A percentile compares a stretch with the other conserved stretches of the same genome.
Conservation (phyloP, 129 eudicot genomes). For the Rutidosis leptorrhynchoides region DNA sequence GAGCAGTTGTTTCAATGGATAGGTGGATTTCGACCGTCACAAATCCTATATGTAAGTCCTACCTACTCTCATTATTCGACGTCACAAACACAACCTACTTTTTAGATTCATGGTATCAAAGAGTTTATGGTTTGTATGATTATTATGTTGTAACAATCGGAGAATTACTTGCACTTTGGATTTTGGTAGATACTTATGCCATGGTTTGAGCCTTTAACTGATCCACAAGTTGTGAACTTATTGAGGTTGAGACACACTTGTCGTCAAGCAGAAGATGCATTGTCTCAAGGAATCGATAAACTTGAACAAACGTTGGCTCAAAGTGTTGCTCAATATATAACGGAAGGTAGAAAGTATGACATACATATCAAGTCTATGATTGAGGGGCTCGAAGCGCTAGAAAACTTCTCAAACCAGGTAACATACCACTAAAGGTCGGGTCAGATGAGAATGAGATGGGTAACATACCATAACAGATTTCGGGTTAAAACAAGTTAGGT, state of each 20-base stretch:
- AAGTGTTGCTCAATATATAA: slow-evolving; percentile 32
- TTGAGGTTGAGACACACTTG: slow-evolving; percentile 57
- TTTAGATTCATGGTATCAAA: neutral
- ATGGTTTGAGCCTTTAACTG: slow-evolving; percentile 51
- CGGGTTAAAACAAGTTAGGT: no score
- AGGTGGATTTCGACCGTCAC: slow-evolving; percentile 85
- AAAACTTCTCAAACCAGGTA: slow-evolving; percentile 73
- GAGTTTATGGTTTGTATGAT: no score
- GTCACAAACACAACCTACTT: neutral
- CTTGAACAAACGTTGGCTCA: slow-evolving; percentile 72
- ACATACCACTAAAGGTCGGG: neutral
- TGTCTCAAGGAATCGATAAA: slow-evolving; percentile 78
- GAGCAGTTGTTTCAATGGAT: slow-evolving; percentile 85
- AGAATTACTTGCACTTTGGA: neutral
- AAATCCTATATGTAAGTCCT: slow-evolving; percentile 56
- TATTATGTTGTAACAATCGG: neutral
- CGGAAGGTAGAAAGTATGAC: slow-evolving; percentile 36
- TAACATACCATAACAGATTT: no score
- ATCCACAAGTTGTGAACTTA: slow-evolving; percentile 48
- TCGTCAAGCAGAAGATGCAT: slow-evolving; percentile 91
- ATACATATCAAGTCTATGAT: slow-evolving; percentile 44
- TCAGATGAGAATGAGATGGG: no score
- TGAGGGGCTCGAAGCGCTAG: slow-evolving; percentile 57
- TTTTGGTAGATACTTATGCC: slow-evolving; percentile 59
- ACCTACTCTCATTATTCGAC: neutral